Evolutionary conservation across 108 stramenopile genomes (phyloP).

Genomic region (Chaetoceros muelleri): DNA sequence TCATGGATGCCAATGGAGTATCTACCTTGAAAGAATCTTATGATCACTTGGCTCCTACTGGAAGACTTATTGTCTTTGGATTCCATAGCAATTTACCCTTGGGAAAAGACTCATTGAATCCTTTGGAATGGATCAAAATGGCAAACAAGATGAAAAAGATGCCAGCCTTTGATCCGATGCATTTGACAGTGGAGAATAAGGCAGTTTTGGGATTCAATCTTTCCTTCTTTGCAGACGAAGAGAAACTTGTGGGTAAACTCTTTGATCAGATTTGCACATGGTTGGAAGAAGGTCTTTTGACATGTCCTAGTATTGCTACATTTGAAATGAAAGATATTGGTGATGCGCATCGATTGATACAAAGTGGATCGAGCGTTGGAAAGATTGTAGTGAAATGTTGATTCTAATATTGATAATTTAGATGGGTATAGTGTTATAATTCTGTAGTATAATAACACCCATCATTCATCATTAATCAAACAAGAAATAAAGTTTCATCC

Average conservation of each 20-base stretch:
- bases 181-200: slow-evolving; percentile 53
- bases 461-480: too few species aligned
- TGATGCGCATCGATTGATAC: slow-evolving; percentile 62
- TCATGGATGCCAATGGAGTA: slow-evolving; percentile 83
- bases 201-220: slow-evolving; percentile 79
- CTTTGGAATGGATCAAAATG: slow-evolving; percentile 76
- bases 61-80: slow-evolving; percentile 76
- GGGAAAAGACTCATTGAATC: slow-evolving; percentile 51
- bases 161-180: slow-evolving; percentile 86
- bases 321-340: slow-evolving; percentile 54
- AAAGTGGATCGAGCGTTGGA: slow-evolving; percentile 71
- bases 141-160: slow-evolving; percentile 35
- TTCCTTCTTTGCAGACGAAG: slow-evolving; percentile 79
- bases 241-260: slow-evolving; percentile 42
- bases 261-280: slow-evolving; percentile 66
- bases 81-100: slow-evolving; percentile 84
- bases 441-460: too few species aligned
- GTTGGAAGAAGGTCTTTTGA: slow-evolving; percentile 38
- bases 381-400: slow-evolving; percentile 58
- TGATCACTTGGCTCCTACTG: slow-evolving; percentile 62
- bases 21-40: slow-evolving; percentile 72
- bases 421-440: too few species aligned
- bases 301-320: slow-evolving; percentile 42
- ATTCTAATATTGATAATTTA: too few species aligned
- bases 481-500: slow-evolving; percentile 28